Evolutionary conservation across 1,284 basidiomycete species (phyloP).

Genomic region (Marasmius oreades): DNA sequence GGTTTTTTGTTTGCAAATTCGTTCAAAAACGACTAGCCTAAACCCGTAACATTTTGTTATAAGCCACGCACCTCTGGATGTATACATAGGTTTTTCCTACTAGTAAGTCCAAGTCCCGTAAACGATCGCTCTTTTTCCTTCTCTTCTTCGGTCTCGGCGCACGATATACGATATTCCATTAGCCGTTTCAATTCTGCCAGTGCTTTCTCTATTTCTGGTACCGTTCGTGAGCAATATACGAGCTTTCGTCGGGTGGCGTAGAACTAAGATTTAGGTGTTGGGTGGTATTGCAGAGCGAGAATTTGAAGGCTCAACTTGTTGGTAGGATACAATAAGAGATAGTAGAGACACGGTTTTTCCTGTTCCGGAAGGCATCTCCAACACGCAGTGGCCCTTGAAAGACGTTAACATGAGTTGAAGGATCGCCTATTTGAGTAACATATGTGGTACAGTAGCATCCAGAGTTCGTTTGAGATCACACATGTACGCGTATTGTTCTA

Average conservation of each 20-base stretch:
- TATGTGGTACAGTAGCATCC: conserved; percentile 70
- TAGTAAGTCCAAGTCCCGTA: conserved; percentile 89
- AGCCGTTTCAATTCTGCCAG: conserved; percentile 93
- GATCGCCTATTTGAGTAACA: background rate
- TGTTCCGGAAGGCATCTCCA: conserved; percentile 99
- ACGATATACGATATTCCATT: conserved; percentile 82
- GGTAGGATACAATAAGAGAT: conserved; percentile 96
- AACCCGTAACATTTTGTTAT: no score
- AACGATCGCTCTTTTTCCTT: conserved; percentile 81
- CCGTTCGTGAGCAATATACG: conserved; percentile 98
- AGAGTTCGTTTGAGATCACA: conserved; percentile 96
- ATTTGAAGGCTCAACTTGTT: conserved; percentile 61
- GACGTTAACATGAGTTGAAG: conserved; percentile 5
- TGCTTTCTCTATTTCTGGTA: conserved; percentile 99
- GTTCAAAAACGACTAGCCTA: no score
- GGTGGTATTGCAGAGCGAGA: background rate
- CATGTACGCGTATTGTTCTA: conserved; percentile 99
- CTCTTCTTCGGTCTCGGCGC: conserved; percentile 71
- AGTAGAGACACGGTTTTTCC: conserved; percentile 98
- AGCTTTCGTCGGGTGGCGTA: conserved; percentile 92
- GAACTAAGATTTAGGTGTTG: conserved; percentile 52
- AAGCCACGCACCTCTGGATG: conserved; percentile 82
- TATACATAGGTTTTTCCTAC: conserved; percentile 95
- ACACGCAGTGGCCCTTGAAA: conserved; percentile 90
- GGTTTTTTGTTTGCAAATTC: no score